Percentiles rank a stretch among this genome's conserved stretches.
phyloP scores from a whole-genome alignment of 2,329 filamentous ascomycete genomes.

The Beauveria medogensis region DNA sequence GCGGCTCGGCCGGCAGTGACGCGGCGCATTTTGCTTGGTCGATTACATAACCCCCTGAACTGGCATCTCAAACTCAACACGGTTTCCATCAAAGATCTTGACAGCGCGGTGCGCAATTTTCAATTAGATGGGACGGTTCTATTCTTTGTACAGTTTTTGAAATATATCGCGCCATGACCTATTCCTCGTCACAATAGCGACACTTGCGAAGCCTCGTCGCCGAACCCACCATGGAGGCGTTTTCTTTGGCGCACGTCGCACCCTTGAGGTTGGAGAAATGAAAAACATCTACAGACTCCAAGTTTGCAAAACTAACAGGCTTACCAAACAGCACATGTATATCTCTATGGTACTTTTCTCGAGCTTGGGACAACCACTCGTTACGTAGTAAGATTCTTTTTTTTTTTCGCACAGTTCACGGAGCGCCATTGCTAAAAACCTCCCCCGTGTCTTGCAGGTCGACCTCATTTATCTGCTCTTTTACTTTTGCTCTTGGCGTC shows the following conservation, averaged over 20 bases:
- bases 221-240: not conserved
- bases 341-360: constrained; percentile 37
- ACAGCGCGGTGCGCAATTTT: not conserved
- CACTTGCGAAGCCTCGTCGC: not conserved
- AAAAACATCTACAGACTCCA: not conserved
- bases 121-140: not conserved
- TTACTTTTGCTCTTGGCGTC: constrained; percentile 1
- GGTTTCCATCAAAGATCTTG: not conserved
- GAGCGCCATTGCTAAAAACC: not conserved
- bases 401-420: not conserved
- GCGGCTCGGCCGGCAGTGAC: constrained; percentile 5
- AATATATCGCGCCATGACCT: not conserved
- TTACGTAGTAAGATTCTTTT: constrained; percentile 34
- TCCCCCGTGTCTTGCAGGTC: constrained; percentile 28
- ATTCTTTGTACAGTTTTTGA: not conserved
- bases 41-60: constrained; percentile 9
- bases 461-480: constrained; percentile 35
- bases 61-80: not conserved
- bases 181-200: not conserved
- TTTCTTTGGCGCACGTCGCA: constrained; percentile 1
- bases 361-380: constrained; percentile 39
- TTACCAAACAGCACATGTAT: not conserved
- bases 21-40: not conserved
- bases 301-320: not conserved
- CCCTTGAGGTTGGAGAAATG: not conserved